Conservation (phyloP, 257 asterid species). For the Capsicum rhomboideum region DNA sequence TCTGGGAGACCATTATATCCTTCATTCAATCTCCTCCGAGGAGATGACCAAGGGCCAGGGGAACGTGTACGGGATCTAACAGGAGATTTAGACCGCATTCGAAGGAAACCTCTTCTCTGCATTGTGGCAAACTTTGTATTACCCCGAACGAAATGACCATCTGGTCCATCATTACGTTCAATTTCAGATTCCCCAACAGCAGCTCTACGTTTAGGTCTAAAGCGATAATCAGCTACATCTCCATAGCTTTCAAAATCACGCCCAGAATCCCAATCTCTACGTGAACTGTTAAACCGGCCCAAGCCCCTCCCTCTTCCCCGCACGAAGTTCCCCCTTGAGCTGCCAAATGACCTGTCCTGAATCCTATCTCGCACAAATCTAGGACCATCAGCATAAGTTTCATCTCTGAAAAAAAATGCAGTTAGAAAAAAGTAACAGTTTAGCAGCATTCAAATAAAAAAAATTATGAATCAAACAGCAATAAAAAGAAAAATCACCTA, state of each 20-base stretch:
- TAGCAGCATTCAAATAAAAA: conserved; percentile 1
- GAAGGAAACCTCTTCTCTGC: conserved; percentile 55
- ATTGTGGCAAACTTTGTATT: conserved; percentile 42
- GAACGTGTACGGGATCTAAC: conserved; percentile 53
- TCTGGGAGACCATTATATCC: conserved; percentile 36
- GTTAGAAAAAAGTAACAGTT: conserved; percentile 4
- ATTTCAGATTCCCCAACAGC: conserved; percentile 35
- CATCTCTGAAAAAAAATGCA: conserved; percentile 51
- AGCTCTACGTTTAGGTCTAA: conserved; percentile 46
- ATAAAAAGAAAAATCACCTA: conserved; percentile 40
- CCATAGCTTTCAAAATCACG: conserved; percentile 48
- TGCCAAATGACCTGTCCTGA: conserved; percentile 47
- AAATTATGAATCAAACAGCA: background rate
- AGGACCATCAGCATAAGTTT: conserved; percentile 40
- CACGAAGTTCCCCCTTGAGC: conserved; percentile 45
- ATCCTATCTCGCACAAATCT: conserved; percentile 50
- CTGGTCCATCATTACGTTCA: conserved; percentile 44
- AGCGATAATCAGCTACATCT: conserved; percentile 43
- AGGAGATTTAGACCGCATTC: conserved; percentile 61
- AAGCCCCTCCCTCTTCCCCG: conserved; percentile 65
- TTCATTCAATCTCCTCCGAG: conserved; percentile 60
- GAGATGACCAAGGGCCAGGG: conserved; percentile 71
- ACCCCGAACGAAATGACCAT: conserved; percentile 38
- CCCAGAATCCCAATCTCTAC: conserved; percentile 56
- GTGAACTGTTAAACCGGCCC: conserved; percentile 40